Evolutionary conservation across 192 early-diverging fungal genomes (phyloP).

Genomic region (Thamnidium elegans): DNA sequence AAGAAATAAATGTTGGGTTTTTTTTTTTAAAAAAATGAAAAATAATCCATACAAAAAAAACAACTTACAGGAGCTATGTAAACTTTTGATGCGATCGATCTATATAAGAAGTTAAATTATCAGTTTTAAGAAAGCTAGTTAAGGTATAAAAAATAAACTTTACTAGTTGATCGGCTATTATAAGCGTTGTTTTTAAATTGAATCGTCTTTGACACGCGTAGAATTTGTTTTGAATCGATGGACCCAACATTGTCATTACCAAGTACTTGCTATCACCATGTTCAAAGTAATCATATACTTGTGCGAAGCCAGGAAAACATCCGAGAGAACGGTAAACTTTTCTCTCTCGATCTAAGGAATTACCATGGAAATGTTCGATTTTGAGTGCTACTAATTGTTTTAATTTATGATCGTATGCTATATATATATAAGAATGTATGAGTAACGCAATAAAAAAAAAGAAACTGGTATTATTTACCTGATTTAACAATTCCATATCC

Average conservation of each 20-base stretch:
- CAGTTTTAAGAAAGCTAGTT: no score
- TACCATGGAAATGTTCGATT: conserved; percentile 90
- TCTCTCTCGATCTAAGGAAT: conserved; percentile 96
- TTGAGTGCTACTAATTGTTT: conserved; percentile 96
- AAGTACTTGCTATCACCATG: conserved; percentile 83
- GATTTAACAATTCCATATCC: no score
- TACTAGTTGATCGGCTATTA: conserved; percentile 86
- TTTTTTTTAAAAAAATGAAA: no score
- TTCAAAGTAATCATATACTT: conserved; percentile 80
- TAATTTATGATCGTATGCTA: no score
- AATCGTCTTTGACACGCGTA: conserved; percentile 89
- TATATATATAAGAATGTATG: no score
- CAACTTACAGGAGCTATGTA: neutral
- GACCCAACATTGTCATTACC: conserved; percentile 89
- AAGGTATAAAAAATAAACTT: no score
- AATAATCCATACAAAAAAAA: no score
- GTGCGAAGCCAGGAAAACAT: conserved; percentile 89
- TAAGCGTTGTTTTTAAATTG: conserved; percentile 80
- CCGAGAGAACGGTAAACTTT: conserved; percentile 93
- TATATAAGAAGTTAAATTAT: conserved; percentile 62
- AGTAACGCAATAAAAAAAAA: no score
- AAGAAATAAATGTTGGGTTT: no score
- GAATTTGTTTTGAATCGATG: conserved; percentile 85
- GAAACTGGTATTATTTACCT: no score
- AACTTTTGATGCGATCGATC: conserved; percentile 68